A percentile compares a stretch with the other conserved stretches of the same genome.
Conservation (phyloP, 257 asterid genomes). For the Solanum pennellii region DNA sequence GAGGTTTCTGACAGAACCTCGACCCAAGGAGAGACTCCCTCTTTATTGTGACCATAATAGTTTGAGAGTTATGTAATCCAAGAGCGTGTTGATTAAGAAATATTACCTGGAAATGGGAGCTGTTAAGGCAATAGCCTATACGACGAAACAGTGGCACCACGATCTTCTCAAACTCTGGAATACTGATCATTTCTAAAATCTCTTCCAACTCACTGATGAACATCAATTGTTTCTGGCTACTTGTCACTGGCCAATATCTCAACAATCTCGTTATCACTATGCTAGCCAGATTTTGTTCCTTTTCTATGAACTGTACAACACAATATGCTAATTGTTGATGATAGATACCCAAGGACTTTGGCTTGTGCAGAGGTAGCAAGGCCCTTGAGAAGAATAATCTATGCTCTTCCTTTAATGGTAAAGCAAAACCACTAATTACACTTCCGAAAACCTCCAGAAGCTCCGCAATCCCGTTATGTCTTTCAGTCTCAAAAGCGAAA, state of each 20-base stretch:
- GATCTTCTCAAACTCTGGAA: constrained; percentile 31
- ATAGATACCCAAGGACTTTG: constrained; percentile 32
- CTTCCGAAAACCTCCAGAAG: constrained; percentile 37
- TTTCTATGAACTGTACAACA: constrained; percentile 34
- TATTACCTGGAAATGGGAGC: constrained; percentile 37
- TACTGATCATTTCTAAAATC: constrained; percentile 28
- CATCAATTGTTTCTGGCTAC: constrained; percentile 39
- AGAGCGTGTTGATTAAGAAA: neutral
- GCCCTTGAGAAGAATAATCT: constrained; percentile 22
- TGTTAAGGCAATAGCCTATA: constrained; percentile 26
- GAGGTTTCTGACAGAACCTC: neutral
- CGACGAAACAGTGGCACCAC: constrained; percentile 34
- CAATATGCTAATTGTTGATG: constrained; percentile 38
- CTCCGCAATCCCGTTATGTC: constrained; percentile 35
- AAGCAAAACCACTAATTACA: constrained; percentile 37
- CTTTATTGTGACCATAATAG: neutral
- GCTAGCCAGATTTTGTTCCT: constrained; percentile 30
- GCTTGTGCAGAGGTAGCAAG: constrained; percentile 36
- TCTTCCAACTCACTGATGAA: constrained; percentile 38
- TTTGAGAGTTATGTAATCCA: neutral
- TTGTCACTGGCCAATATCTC: constrained; percentile 36
- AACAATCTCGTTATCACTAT: constrained; percentile 21
- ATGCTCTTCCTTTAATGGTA: constrained; percentile 39
- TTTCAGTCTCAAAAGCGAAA: constrained; percentile 29
- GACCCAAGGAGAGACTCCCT: neutral